These are phyloP conservation scores for Epichloe gansuensis DNA, from an alignment of 2,329 filamentous ascomycete species.

Conservation along the genomic window DNA sequence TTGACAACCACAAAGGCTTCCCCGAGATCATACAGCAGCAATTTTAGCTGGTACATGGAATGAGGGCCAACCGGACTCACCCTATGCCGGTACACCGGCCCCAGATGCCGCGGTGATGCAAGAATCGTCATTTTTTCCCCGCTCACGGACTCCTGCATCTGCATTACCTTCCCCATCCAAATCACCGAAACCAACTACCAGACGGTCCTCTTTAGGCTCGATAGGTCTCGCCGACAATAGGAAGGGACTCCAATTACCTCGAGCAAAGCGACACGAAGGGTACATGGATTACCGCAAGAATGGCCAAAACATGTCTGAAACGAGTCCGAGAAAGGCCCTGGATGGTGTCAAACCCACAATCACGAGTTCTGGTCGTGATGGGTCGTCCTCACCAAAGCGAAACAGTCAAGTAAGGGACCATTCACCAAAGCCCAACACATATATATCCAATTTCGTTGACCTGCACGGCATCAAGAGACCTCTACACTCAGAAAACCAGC, in stretches of 20 bases:
- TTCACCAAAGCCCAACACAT: neutral
- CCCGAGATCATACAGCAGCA: constrained; percentile 40
- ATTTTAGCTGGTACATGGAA: constrained; percentile 48
- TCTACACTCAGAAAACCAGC: constrained; percentile 2
- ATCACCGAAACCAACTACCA: neutral
- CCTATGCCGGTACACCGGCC: constrained; percentile 21
- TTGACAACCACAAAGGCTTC: constrained; percentile 14
- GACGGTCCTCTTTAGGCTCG: neutral
- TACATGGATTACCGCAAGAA: neutral
- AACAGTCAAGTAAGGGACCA: neutral
- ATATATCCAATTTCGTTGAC: neutral
- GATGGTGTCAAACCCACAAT: neutral
- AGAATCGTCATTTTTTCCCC: constrained; percentile 9
- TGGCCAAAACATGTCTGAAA: neutral
- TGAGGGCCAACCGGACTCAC: constrained; percentile 50
- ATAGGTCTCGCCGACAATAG: neutral
- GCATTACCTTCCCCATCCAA: neutral
- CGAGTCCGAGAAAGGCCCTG: neutral
- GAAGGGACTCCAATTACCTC: neutral
- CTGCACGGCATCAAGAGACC: constrained; percentile 24
- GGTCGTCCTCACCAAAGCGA: constrained; percentile 10
- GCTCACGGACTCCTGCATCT: neutral
- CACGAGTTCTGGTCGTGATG: constrained; percentile 8
- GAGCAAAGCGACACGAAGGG: neutral
- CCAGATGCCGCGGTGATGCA: constrained; percentile 9